A percentile compares a stretch with the other conserved stretches of the same genome.
Conservation (phyloP, 257 asterid genomes). For the Verbascum thapsus region DNA sequence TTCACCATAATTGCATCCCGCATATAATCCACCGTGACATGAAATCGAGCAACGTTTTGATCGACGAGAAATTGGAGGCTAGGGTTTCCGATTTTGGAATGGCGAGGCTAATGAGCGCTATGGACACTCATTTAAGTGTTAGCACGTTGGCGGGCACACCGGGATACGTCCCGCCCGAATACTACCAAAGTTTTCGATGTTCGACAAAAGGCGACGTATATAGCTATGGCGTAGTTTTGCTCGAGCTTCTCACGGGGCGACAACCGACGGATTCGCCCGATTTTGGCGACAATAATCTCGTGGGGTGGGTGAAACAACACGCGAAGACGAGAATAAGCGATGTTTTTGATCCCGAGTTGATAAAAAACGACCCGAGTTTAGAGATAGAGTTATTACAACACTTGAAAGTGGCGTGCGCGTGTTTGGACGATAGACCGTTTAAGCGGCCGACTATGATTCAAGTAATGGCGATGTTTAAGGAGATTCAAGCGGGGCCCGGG, state of each 20-base stretch:
- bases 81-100: conserved; percentile 95
- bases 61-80: conserved; percentile 84
- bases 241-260: conserved; percentile 85
- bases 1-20: conserved; percentile 87
- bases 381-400: conserved; percentile 62
- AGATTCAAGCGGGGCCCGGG: conserved; percentile 60
- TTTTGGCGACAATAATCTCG: conserved; percentile 90
- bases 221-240: conserved; percentile 87
- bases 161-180: conserved; percentile 95
- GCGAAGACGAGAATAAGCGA: conserved; percentile 64
- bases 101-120: conserved; percentile 86
- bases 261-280: conserved; percentile 86
- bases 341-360: conserved; percentile 62
- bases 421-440: conserved; percentile 63
- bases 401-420: conserved; percentile 54
- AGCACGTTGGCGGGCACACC: conserved; percentile 97
- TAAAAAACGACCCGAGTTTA: conserved; percentile 70
- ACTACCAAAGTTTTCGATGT: conserved; percentile 88
- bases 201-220: conserved; percentile 90
- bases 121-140: conserved; percentile 91
- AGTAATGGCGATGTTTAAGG: conserved; percentile 64
- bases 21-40: conserved; percentile 92
- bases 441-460: conserved; percentile 68
- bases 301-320: conserved; percentile 88
- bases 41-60: conserved; percentile 92